These are phyloP conservation scores for Rhizopogon rudus DNA, from an alignment of 768 basidiomycete species.

Conservation along the genomic window DNA sequence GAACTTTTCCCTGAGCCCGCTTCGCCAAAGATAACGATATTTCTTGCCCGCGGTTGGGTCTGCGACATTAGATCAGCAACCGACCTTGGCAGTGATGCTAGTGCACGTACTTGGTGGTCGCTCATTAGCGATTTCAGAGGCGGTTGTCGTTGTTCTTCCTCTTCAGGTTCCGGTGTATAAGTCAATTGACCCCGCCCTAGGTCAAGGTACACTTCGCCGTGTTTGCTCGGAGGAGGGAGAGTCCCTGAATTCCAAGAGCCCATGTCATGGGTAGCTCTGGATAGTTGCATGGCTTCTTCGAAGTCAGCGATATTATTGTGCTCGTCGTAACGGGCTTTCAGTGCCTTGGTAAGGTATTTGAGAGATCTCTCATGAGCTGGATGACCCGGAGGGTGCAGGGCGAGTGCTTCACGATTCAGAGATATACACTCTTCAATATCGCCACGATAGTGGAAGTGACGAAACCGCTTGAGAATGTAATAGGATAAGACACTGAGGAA, in stretches of 20 bases:
- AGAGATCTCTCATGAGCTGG: conserved; percentile 1
- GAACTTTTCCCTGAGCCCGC: conserved; percentile 23
- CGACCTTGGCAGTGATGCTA: neutral
- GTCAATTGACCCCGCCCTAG: too few species aligned
- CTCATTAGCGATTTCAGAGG: neutral
- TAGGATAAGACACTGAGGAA: neutral
- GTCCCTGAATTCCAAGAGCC: too few species aligned
- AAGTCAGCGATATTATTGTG: conserved; percentile 16
- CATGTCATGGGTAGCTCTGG: conserved; percentile 7
- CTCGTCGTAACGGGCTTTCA: conserved; percentile 12
- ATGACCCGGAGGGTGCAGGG: conserved; percentile 30
- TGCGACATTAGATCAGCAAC: neutral
- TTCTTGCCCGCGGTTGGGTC: neutral
- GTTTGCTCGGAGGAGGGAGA: conserved; percentile 8
- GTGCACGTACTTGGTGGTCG: neutral
- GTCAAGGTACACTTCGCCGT: too few species aligned
- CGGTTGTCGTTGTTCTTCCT: neutral
- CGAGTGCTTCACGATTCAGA: conserved; percentile 21
- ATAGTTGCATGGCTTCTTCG: conserved; percentile 20
- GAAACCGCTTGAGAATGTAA: neutral
- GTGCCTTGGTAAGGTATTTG: conserved; percentile 9
- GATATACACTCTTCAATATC: neutral
- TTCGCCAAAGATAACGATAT: conserved; percentile 20
- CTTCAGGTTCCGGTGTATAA: too few species aligned
- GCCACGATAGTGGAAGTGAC: neutral